Evolutionary conservation across 768 basidiomycete genomes (phyloP).

Genomic region (Flagelloscypha sp.): DNA sequence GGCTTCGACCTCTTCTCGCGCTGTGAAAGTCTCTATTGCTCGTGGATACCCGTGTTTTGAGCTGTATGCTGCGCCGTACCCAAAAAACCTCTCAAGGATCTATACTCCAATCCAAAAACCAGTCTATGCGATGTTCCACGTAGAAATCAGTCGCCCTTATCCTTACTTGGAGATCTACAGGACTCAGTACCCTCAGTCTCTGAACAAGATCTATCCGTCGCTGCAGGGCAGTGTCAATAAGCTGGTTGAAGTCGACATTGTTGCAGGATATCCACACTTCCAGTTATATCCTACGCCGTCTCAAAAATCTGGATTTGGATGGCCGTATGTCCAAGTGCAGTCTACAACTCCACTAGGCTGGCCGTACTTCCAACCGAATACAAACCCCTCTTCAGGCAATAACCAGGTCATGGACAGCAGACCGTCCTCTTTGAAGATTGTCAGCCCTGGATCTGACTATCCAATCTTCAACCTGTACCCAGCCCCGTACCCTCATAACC

Average conservation of each 20-base stretch:
- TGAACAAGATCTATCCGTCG: constrained; percentile 12
- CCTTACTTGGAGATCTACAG: constrained; percentile 13
- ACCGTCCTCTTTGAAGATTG: not conserved
- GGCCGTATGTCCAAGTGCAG: constrained; percentile 14
- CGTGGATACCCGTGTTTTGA: not conserved
- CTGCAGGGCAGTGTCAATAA: constrained; percentile 3
- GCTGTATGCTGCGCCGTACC: constrained; percentile 31
- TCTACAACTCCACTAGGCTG: constrained; percentile 9
- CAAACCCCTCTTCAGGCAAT: no score
- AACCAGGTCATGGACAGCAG: no score
- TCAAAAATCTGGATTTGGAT: not conserved
- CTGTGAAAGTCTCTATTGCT: constrained; percentile 20
- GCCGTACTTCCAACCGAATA: no score
- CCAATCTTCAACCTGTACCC: constrained; percentile 19
- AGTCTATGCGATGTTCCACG: constrained; percentile 6
- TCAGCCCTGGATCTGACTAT: constrained; percentile 10
- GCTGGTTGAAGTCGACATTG: not conserved
- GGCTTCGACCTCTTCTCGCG: constrained; percentile 21
- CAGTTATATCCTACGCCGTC: constrained; percentile 28
- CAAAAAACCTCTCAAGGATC: constrained; percentile 23
- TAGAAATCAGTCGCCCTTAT: constrained; percentile 23
- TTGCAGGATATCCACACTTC: constrained; percentile 32
- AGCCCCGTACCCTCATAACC: constrained; percentile 25
- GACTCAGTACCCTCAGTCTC: constrained; percentile 25
- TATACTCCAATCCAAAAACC: no score